Conservation (phyloP, 2,329 filamentous ascomycete genomes). For the Mycosphaerella arachidis region DNA sequence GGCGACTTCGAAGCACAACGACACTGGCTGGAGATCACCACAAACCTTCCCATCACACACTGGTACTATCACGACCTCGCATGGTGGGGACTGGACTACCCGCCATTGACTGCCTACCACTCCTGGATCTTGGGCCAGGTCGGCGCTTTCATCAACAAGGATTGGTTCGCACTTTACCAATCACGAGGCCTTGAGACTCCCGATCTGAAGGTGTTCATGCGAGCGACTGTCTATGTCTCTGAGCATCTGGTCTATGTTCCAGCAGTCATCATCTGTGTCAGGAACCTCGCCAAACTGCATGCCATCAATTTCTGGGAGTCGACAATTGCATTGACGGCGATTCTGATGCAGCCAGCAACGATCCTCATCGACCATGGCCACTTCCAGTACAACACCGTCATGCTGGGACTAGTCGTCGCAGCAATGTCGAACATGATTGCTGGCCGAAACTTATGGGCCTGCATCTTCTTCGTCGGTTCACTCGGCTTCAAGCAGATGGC, state of each 20-base stretch:
- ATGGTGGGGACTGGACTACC: conserved; percentile 98
- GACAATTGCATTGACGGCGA: conserved; percentile 78
- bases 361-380: conserved; percentile 93
- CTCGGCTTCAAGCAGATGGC: conserved; percentile 99
- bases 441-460: conserved; percentile 79
- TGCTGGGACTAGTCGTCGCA: conserved; percentile 85
- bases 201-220: conserved; percentile 88
- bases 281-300: conserved; percentile 71
- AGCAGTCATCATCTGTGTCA: conserved; percentile 76
- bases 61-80: conserved; percentile 98
- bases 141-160: conserved; percentile 69
- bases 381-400: conserved; percentile 98
- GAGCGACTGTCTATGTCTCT: conserved; percentile 81
- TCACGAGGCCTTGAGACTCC: conserved; percentile 79
- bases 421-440: conserved; percentile 86
- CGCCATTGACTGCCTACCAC: conserved; percentile 94
- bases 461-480: conserved; percentile 86
- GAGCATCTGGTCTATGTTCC: conserved; percentile 90
- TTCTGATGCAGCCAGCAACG: conserved; percentile 85
- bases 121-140: conserved; percentile 91
- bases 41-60: conserved; percentile 78
- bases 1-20: conserved; percentile 97
- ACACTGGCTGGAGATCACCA: conserved; percentile 98
- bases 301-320: conserved; percentile 73
- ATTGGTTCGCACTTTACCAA: conserved; percentile 81